Evolutionary conservation across 768 basidiomycete species (phyloP).

Genomic region (Lentinus brumalis): DNA sequence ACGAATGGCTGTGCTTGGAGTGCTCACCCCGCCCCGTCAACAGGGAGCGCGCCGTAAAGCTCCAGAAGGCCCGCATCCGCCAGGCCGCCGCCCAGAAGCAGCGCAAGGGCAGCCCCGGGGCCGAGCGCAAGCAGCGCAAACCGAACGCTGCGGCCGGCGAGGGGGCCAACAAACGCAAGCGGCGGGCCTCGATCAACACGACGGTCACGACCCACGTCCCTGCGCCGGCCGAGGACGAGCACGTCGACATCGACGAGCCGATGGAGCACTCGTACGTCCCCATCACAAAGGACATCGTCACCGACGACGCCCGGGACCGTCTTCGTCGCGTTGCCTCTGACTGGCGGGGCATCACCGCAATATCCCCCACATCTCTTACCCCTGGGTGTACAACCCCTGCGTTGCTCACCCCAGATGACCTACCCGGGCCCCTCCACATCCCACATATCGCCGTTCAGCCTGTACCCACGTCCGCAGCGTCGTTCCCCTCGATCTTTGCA

Average conservation of each 20-base stretch:
- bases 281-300: slow-evolving; percentile 49
- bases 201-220: slow-evolving; percentile 12
- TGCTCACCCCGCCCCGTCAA: slow-evolving; percentile 58
- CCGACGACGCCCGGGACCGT: slow-evolving; percentile 46
- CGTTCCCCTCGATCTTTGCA: slow-evolving; percentile 37
- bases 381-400: slow-evolving; percentile 37
- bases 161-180: slow-evolving; percentile 38
- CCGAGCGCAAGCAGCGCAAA: slow-evolving; percentile 40
- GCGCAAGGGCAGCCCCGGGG: slow-evolving; percentile 41
- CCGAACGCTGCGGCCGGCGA: slow-evolving; percentile 40
- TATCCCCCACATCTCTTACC: slow-evolving; percentile 35
- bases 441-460: slow-evolving; percentile 34
- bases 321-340: slow-evolving; percentile 60
- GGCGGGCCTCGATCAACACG: slow-evolving; percentile 40
- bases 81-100: slow-evolving; percentile 30
- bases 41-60: slow-evolving; percentile 47
- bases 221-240: slow-evolving; percentile 42
- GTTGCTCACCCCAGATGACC: slow-evolving; percentile 32
- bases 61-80: slow-evolving; percentile 44
- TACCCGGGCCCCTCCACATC: slow-evolving; percentile 15
- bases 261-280: slow-evolving; percentile 48
- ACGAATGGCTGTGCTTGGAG: slow-evolving; percentile 76
- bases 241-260: slow-evolving; percentile 50
- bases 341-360: slow-evolving; percentile 72
- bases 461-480: slow-evolving; percentile 32